These are phyloP conservation scores for Protea cynaroides DNA, from an alignment of 164 flowering plant genomes.

Conservation along the genomic window DNA sequence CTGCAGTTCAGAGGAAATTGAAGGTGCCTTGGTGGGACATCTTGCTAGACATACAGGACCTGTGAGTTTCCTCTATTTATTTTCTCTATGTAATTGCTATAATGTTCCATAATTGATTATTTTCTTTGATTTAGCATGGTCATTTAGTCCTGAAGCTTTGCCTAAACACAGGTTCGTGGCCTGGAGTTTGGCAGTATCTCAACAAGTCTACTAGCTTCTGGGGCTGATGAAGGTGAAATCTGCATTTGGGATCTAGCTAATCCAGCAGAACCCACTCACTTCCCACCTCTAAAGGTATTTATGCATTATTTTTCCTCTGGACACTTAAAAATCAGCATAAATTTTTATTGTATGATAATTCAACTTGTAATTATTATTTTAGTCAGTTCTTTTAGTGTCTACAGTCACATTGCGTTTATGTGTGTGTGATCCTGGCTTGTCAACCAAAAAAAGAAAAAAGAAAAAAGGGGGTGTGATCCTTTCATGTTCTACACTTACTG, in stretches of 20 bases:
- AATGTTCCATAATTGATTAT: not conserved
- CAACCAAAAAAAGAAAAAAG: too few relatives aligned
- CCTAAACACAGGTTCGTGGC: slow-evolving; percentile 70
- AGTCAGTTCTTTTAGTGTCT: too few relatives aligned
- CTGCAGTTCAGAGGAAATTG: slow-evolving; percentile 43
- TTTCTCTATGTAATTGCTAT: not conserved
- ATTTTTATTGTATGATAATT: not conserved
- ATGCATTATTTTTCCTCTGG: not conserved
- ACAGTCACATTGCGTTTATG: too few relatives aligned
- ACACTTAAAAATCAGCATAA: not conserved
- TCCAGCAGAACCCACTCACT: slow-evolving; percentile 69
- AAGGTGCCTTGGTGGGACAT: slow-evolving; percentile 50
- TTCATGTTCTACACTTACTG: too few relatives aligned
- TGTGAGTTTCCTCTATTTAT: slow-evolving; percentile 40
- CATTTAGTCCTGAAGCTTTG: not conserved
- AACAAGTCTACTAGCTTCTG: slow-evolving; percentile 87
- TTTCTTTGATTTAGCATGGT: not conserved
- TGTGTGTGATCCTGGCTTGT: too few relatives aligned
- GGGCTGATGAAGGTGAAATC: slow-evolving; percentile 95
- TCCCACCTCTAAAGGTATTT: slow-evolving; percentile 75
- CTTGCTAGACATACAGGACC: slow-evolving; percentile 81
- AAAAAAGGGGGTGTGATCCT: too few relatives aligned
- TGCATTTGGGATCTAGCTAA: slow-evolving; percentile 88
- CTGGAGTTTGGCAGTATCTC: slow-evolving; percentile 67
- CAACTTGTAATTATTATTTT: not conserved